A percentile compares a stretch with the other conserved stretches of the same genome.
These are phyloP conservation scores for Pneumocystis murina DNA, from an alignment of 1,139 yeast genomes.

Conservation along the genomic window DNA sequence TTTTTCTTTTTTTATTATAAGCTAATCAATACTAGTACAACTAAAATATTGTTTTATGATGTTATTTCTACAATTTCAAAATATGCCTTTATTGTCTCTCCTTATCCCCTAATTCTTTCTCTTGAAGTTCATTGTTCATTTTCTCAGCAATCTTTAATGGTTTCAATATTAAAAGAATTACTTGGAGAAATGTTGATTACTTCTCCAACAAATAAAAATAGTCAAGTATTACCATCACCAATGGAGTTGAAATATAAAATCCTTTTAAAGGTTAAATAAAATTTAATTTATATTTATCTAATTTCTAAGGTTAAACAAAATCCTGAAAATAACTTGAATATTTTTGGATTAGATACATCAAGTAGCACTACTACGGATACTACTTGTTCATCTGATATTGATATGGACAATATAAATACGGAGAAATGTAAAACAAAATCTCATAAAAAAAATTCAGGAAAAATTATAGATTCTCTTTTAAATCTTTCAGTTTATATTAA, in stretches of 20 bases:
- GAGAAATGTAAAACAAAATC: slow-evolving; percentile 11
- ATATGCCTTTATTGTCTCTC: slow-evolving; percentile 73
- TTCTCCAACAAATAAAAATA: slow-evolving; percentile 22
- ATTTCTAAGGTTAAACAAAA: not conserved
- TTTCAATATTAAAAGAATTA: slow-evolving; percentile 35
- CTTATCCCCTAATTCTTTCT: slow-evolving; percentile 75
- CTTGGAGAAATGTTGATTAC: slow-evolving; percentile 48
- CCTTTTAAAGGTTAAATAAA: slow-evolving; percentile 54
- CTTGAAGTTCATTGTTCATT: slow-evolving; percentile 66
- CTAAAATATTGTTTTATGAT: slow-evolving; percentile 50
- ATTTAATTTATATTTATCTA: not conserved
- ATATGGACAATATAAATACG: slow-evolving; percentile 23
- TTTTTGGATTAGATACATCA: slow-evolving; percentile 15
- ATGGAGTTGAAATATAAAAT: slow-evolving; percentile 50
- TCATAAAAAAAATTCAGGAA: slow-evolving; percentile 8
- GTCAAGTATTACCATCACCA: slow-evolving; percentile 50
- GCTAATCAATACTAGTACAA: slow-evolving; percentile 28
- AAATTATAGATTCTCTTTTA: slow-evolving; percentile 39
- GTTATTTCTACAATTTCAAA: slow-evolving; percentile 62
- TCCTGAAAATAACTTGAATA: not conserved
- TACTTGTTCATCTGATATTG: slow-evolving; percentile 26
- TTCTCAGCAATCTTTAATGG: slow-evolving; percentile 48
- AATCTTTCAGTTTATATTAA: slow-evolving; percentile 50
- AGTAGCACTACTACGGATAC: slow-evolving; percentile 29
- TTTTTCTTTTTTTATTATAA: not conserved